A percentile compares a stretch with the other conserved stretches of the same genome.
phyloP scores from a whole-genome alignment of 139 green algal genomes.

The Micractinium conductrix region DNA sequence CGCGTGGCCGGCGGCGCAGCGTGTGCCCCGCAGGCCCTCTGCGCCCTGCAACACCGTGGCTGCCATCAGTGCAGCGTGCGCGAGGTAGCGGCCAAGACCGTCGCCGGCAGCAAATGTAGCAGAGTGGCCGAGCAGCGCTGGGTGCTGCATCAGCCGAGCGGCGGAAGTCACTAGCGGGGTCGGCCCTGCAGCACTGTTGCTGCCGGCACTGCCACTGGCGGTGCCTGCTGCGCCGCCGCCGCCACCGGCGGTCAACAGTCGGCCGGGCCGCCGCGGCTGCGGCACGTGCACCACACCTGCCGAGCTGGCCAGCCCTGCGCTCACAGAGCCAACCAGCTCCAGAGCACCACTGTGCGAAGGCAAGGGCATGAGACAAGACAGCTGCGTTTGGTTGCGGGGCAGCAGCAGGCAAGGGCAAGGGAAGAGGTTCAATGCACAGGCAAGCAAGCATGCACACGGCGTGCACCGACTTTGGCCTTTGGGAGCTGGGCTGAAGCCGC shows the following conservation, averaged over 20 bases:
- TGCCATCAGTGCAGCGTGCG: background rate
- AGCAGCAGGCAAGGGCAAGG: background rate
- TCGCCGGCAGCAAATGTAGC: background rate
- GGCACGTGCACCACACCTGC: slow-evolving; percentile 32
- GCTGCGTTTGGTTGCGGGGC: background rate
- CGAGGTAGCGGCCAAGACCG: background rate
- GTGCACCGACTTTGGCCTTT: no score
- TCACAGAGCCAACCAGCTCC: slow-evolving; percentile 49
- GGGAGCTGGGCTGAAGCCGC: no score
- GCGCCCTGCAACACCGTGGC: slow-evolving; percentile 23
- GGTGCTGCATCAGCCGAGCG: slow-evolving; percentile 13
- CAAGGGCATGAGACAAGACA: background rate
- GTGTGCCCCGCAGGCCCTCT: background rate
- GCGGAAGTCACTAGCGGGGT: background rate
- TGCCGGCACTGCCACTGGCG: background rate
- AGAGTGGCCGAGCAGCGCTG: background rate
- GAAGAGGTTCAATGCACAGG: background rate
- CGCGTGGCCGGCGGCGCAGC: background rate
- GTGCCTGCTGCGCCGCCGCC: background rate
- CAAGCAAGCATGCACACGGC: background rate
- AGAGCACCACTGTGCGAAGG: slow-evolving; percentile 48
- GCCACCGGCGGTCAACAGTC: background rate
- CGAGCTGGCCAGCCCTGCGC: slow-evolving; percentile 37
- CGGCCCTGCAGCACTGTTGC: no score
- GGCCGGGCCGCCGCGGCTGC: background rate